phyloP scores from a whole-genome alignment of 2,329 filamentous ascomycete species.

The Didymella arachidicola region DNA sequence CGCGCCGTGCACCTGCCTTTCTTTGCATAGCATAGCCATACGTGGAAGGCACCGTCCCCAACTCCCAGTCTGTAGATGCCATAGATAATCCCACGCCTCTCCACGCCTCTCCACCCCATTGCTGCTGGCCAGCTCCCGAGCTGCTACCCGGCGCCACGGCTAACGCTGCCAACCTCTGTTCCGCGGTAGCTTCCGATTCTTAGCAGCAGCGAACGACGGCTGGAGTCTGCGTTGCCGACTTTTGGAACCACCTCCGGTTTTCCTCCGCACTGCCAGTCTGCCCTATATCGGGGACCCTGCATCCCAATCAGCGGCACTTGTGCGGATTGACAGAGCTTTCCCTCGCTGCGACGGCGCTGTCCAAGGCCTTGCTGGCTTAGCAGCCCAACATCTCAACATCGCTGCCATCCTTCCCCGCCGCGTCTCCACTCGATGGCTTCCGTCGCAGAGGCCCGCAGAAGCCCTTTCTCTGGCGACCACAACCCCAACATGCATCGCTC shows the following conservation, averaged over 20 bases:
- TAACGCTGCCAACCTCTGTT: slow-evolving; percentile 13
- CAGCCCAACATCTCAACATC: slow-evolving; percentile 23
- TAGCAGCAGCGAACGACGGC: slow-evolving; percentile 13
- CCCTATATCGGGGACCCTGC: slow-evolving; percentile 20
- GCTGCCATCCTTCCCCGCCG: slow-evolving; percentile 18
- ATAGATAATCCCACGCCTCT: slow-evolving; percentile 9
- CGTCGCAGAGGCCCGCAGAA: slow-evolving; percentile 55
- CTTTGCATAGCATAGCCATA: slow-evolving; percentile 5
- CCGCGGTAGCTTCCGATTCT: slow-evolving; percentile 10
- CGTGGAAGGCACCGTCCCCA: not conserved
- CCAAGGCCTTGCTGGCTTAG: slow-evolving; percentile 12
- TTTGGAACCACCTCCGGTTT: slow-evolving; percentile 15
- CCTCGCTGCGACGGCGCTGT: slow-evolving; percentile 9
- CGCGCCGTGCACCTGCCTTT: slow-evolving; percentile 5
- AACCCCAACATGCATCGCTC: slow-evolving; percentile 58
- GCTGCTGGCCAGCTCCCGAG: slow-evolving; percentile 15
- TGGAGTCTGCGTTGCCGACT: slow-evolving; percentile 7
- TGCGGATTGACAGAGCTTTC: slow-evolving; percentile 7
- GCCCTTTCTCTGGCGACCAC: slow-evolving; percentile 56
- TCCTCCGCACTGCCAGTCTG: slow-evolving; percentile 14
- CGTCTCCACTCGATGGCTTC: slow-evolving; percentile 52
- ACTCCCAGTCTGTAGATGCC: slow-evolving; percentile 5
- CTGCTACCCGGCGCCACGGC: slow-evolving; percentile 17
- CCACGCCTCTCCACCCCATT: too few species aligned
- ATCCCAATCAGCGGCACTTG: slow-evolving; percentile 10